Evolutionary conservation across 768 basidiomycete species (phyloP), one percentile per base, ranked within the genome.

Genomic region (Nidula microcarpa): DNA sequence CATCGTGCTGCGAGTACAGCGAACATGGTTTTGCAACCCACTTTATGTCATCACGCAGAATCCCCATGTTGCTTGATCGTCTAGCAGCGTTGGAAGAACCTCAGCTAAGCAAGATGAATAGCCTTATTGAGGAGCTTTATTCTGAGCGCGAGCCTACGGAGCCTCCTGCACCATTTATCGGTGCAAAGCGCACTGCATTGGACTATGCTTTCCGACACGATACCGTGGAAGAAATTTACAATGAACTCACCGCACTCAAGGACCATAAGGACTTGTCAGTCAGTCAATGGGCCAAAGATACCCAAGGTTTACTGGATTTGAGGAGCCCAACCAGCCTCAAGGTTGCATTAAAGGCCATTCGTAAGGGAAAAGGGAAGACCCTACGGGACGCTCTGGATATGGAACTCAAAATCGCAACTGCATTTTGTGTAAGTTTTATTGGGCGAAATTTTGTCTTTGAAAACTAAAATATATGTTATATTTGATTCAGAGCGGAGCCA

Each of bases 1-100:
- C 33, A 16, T 47, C 8, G 44, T 34, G 23, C 3, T 53, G 43
- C 18, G 47, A 59, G 50, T 55, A 51, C 63, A 96, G 94, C 62
- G 93, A 94, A 57, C 84, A 86, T 62, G 96, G 97, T 33, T 79
- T 98, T 61, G 95, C 96, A 4, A 98, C 97, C 2, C 97, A 99
- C 68, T 98, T 79, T 62, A 81, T 98, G 50, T 84, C 92, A 8
- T 87, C 91, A 13, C 74, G 85, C 51, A 79, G 87, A 37, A 74
- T 97, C 36, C 83, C 89, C 13, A 76, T 77, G 41, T 80, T 98
- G 47, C 73, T 91, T 41, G 77, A 84, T 51, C 80, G 84, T 53
- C 72, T 98, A 51, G 78, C 84, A 14, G 73, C 75, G 33, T 66
- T 85, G 41, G 81, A 85, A 53, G 65, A 76, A 32, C 73, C 77